Conservation (phyloP, 2,329 filamentous ascomycete species). For the Chrysoporthe austroafricana region DNA sequence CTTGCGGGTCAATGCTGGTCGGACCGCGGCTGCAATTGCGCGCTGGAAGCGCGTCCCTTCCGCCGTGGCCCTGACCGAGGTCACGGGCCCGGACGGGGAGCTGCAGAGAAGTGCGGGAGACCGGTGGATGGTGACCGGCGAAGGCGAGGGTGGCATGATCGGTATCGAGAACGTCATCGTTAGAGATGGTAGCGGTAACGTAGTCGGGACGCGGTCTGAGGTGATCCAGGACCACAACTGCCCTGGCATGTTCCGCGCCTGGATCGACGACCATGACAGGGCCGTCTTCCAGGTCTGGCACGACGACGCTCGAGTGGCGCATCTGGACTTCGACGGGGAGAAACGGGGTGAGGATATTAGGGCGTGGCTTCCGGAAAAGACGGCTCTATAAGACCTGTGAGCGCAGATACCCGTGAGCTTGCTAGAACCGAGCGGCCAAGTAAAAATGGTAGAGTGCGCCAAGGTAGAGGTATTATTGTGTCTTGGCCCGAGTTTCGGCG, state of each 20-base stretch:
- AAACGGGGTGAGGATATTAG: constrained; percentile 8
- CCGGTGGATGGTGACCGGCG: constrained; percentile 73
- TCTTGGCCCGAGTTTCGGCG: constrained; percentile 20
- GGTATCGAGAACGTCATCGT: constrained; percentile 68
- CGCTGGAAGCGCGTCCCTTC: constrained; percentile 62
- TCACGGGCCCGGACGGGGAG: constrained; percentile 74
- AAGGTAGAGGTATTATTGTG: constrained; percentile 25
- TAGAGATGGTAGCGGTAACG: constrained; percentile 45
- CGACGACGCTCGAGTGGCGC: constrained; percentile 25
- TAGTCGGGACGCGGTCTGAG: constrained; percentile 48
- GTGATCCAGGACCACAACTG: constrained; percentile 83
- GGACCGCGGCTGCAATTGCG: constrained; percentile 74
- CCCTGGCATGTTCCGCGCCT: constrained; percentile 85
- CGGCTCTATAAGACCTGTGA: constrained; percentile 5
- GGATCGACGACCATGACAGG: constrained; percentile 65
- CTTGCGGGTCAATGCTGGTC: constrained; percentile 70
- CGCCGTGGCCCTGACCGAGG: constrained; percentile 60
- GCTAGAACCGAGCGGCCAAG: not conserved
- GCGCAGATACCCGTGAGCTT: constrained; percentile 1
- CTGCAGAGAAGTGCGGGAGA: constrained; percentile 74
- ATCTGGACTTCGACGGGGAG: constrained; percentile 15
- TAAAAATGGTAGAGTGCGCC: not conserved
- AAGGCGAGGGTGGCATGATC: constrained; percentile 86
- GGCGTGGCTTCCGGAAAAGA: constrained; percentile 10
- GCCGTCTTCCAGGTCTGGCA: constrained; percentile 62